Conservation (phyloP, 495 filamentous ascomycete species). For the Aspergillus ellipticus region DNA sequence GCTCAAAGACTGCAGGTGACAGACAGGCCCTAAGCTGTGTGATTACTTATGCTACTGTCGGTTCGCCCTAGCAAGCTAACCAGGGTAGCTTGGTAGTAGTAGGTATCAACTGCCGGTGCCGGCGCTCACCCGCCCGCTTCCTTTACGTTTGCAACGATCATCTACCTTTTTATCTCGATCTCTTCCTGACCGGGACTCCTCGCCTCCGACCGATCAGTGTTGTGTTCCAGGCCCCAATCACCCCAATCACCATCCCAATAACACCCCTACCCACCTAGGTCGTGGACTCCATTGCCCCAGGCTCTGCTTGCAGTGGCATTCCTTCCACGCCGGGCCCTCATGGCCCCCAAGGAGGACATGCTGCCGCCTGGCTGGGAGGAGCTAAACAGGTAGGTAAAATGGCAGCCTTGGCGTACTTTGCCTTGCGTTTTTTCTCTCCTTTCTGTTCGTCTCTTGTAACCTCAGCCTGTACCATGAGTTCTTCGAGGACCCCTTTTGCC, state of each 20-base stretch:
- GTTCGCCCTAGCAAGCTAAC: neutral
- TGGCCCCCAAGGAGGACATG: slow-evolving; percentile 49
- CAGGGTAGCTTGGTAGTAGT: slow-evolving; percentile 12
- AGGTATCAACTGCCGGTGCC: slow-evolving; percentile 16
- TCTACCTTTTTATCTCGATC: slow-evolving; percentile 1
- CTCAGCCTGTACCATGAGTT: no score
- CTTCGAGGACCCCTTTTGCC: neutral
- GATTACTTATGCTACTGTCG: neutral
- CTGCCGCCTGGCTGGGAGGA: slow-evolving; percentile 48
- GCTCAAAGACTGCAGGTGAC: no score
- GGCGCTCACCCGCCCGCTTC: slow-evolving; percentile 12
- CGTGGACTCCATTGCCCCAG: neutral
- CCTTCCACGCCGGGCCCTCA: slow-evolving; percentile 36
- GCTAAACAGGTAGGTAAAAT: slow-evolving; percentile 41
- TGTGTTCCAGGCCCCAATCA: neutral
- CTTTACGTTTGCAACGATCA: slow-evolving; percentile 20
- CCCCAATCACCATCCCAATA: neutral
- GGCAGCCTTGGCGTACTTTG: slow-evolving; percentile 14
- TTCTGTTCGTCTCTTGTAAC: neutral
- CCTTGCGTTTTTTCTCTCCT: slow-evolving; percentile 4
- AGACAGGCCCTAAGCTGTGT: neutral
- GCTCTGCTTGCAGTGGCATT: slow-evolving; percentile 26
- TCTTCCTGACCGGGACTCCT: slow-evolving; percentile 7
- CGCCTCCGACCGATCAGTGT: slow-evolving; percentile 7
- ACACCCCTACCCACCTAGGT: neutral